phyloP scores from a whole-genome alignment of 805 yeast species.

The Blastobotrys mokoenaii region DNA sequence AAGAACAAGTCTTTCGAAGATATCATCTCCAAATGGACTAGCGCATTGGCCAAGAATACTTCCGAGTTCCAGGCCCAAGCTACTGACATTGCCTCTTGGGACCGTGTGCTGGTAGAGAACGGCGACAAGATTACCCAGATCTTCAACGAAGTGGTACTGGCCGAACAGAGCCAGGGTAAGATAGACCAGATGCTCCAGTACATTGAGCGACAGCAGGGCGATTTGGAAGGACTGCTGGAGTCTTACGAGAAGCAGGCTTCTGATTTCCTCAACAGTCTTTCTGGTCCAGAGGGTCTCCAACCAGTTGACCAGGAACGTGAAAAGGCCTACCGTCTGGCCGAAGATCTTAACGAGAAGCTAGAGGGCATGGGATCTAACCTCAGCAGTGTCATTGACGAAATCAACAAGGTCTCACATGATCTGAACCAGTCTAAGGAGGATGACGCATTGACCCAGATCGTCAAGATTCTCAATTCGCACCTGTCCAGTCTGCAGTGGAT shows the following conservation, averaged over 20 bases:
- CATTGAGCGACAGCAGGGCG: conserved; percentile 88
- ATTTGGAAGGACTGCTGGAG: conserved; percentile 70
- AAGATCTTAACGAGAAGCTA: conserved; percentile 70
- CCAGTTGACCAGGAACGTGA: conserved; percentile 74
- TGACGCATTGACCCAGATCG: conserved; percentile 42
- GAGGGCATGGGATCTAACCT: conserved; percentile 71
- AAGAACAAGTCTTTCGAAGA: conserved; percentile 92
- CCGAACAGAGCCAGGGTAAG: conserved; percentile 76
- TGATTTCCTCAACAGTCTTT: conserved; percentile 14
- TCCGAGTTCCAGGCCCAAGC: conserved; percentile 70
- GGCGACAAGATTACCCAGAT: conserved; percentile 77
- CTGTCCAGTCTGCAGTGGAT: conserved; percentile 83
- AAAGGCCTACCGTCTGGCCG: conserved; percentile 82
- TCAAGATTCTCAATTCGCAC: conserved; percentile 78
- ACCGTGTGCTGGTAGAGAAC: conserved; percentile 68
- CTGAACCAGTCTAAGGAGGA: conserved; percentile 55
- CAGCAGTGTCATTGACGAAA: conserved; percentile 66
- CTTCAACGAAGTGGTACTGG: conserved; percentile 67
- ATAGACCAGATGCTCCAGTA: conserved; percentile 83
- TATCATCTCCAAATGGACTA: conserved; percentile 86
- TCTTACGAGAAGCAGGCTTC: conserved; percentile 63
- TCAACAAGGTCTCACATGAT: conserved; percentile 69
- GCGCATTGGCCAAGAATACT: conserved; percentile 66
- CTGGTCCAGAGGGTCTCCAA: conserved; percentile 30
- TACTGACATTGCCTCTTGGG: conserved; percentile 75